Base-by-base conservation (phyloP, 1,139 yeast species). In the Wickerhamomyces sp. region DNA sequence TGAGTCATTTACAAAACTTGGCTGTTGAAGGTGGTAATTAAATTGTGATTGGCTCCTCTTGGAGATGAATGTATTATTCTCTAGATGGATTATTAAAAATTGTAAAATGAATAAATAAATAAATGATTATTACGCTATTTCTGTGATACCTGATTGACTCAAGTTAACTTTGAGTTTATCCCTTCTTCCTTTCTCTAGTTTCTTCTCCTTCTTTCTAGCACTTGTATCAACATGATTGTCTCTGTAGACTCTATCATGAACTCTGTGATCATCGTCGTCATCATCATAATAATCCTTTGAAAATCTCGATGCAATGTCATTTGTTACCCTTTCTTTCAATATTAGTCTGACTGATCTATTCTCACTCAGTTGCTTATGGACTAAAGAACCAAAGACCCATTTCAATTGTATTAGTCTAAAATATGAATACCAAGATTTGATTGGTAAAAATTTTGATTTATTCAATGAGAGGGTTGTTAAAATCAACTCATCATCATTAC, bases 1-100 rank as follows among this genome's bases (percentile, higher is more conserved):
- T 88, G 93, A 75, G 81, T 39, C 95, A 87, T 62, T 74, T 88
- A 55, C 89, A 85, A 57, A 84, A 84, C 60, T 72, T 86, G 49
- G 89, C 86, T 39, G 93, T 84, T 31, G 59, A 66, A 42, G 70
- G 71, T 36, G 67, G 59, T 42, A 55, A 51, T 35, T 52, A 28
- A n/a, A 8, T 11, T 20, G 22, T 8, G 22, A 8, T 8, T 20
- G 8, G 11, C 22, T 11, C 11, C 10, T 20, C 22, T n/a, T n/a
- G n/a, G n/a, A n/a, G n/a, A n/a, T n/a, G n/a, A n/a, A n/a, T n/a
- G n/a, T n/a, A n/a, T n/a, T n/a, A n/a, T n/a, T n/a, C n/a, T n/a
- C n/a, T n/a, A n/a, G n/a, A n/a, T n/a, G n/a, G n/a, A n/a, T n/a
- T n/a, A n/a, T n/a, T n/a, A n/a, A n/a, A n/a, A n/a, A n/a, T n/a